phyloP scores from a whole-genome alignment of 257 asterid species.

The Ehretia macrophylla region DNA sequence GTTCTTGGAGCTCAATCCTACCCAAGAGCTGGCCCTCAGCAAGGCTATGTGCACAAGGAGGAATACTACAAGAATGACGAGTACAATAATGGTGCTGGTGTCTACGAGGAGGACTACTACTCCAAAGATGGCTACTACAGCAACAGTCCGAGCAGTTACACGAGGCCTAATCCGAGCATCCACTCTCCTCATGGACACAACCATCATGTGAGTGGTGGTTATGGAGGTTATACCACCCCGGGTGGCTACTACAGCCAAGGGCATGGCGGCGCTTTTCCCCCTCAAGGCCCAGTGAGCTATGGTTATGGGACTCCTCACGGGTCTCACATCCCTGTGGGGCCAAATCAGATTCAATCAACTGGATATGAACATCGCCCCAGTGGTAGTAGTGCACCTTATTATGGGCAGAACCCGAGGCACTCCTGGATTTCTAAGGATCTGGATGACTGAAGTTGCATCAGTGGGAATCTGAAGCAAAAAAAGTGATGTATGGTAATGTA shows the following conservation, averaged over 20 bases:
- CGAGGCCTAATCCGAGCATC: constrained; percentile 10
- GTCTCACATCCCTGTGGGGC: constrained; percentile 1
- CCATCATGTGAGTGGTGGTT: constrained; percentile 7
- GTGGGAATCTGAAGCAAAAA: neutral
- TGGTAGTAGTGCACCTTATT: neutral
- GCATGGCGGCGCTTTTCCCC: too few species aligned
- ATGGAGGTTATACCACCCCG: constrained; percentile 10
- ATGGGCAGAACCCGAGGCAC: neutral
- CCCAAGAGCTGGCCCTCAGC: constrained; percentile 4
- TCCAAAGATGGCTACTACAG: neutral
- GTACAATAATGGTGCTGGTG: constrained; percentile 1
- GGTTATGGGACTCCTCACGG: constrained; percentile 7
- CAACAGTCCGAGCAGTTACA: constrained; percentile 10
- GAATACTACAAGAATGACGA: constrained; percentile 1
- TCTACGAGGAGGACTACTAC: constrained; percentile 4
- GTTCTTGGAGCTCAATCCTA: constrained; percentile 7
- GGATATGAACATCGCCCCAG: neutral
- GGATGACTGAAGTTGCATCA: neutral
- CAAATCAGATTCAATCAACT: neutral
- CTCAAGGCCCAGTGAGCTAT: neutral
- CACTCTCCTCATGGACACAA: neutral
- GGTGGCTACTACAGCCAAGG: constrained; percentile 8
- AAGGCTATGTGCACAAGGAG: neutral
- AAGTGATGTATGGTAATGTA: neutral
- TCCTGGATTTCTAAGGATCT: neutral